A percentile compares a stretch with the other conserved stretches of the same genome.
Evolutionary conservation across 2,329 filamentous ascomycete genomes (phyloP).

Genomic region (Pseudogymnoascus sp.): DNA sequence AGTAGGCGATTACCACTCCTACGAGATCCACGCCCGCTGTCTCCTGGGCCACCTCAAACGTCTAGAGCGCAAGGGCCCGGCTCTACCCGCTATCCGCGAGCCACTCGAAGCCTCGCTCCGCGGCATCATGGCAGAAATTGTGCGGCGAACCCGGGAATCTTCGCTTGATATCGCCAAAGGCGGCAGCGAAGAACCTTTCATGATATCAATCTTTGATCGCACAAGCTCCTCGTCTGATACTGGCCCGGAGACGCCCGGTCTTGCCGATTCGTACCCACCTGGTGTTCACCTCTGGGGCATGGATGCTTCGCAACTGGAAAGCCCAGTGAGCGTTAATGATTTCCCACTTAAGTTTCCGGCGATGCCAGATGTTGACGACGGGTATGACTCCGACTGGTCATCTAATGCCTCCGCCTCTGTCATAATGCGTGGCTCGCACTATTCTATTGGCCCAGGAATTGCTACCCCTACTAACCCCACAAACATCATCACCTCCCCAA

Average conservation of each 20-base stretch:
- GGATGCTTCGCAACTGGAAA: constrained; percentile 20
- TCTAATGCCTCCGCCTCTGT: constrained; percentile 10
- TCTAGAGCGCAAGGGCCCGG: constrained; percentile 28
- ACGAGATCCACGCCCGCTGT: constrained; percentile 42
- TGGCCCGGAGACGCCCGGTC: constrained; percentile 34
- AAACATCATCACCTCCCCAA: constrained; percentile 14
- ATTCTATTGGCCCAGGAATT: constrained; percentile 17
- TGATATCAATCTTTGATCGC: constrained; percentile 43
- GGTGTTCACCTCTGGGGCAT: constrained; percentile 22
- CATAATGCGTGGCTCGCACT: constrained; percentile 14
- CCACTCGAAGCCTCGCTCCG: constrained; percentile 31
- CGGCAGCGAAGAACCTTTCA: constrained; percentile 25
- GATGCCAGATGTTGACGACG: not conserved
- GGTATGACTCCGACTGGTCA: constrained; percentile 6
- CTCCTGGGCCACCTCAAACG: constrained; percentile 37
- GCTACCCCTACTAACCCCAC: constrained; percentile 21
- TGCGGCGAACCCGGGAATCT: constrained; percentile 34
- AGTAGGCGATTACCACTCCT: constrained; percentile 45
- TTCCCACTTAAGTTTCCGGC: constrained; percentile 1
- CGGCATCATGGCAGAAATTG: constrained; percentile 35
- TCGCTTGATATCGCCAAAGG: constrained; percentile 33
- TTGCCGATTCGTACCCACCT: constrained; percentile 21
- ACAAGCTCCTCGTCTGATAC: constrained; percentile 41
- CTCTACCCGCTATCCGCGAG: constrained; percentile 25
- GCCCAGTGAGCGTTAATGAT: constrained; percentile 17